Evolutionary conservation across 208 protist genomes (phyloP).

Genomic region (Leishmania mexicana): DNA sequence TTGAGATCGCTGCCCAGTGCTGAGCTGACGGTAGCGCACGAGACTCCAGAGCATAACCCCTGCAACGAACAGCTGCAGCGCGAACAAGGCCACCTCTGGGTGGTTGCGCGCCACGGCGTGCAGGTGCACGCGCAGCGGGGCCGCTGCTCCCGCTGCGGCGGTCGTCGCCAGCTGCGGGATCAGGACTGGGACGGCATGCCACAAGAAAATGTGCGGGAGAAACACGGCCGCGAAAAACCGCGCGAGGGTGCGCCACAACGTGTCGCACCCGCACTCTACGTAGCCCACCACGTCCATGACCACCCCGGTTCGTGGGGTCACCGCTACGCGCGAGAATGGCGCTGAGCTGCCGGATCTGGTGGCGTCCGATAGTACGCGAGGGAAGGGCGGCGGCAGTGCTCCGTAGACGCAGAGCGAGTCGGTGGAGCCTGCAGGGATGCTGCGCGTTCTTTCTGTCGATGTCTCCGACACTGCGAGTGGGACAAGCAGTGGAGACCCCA

Average conservation of each 20-base stretch:
- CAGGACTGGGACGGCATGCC: background rate
- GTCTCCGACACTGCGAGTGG: background rate
- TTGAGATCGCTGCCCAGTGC: background rate
- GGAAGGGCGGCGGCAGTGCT: background rate
- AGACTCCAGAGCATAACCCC: background rate
- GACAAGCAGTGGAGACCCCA: background rate
- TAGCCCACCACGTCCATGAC: background rate
- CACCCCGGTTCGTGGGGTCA: background rate
- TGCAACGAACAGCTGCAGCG: background rate
- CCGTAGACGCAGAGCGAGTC: background rate
- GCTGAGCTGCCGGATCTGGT: background rate
- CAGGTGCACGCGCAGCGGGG: background rate
- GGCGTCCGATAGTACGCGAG: background rate
- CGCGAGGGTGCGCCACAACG: background rate
- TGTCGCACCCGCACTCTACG: background rate
- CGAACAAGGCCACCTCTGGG: conserved; percentile 1
- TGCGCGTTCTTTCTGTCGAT: background rate
- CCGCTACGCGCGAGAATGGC: background rate
- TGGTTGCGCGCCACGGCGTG: conserved; percentile 5
- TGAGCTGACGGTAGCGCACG: background rate
- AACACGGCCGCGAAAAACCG: background rate
- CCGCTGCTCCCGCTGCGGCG: background rate
- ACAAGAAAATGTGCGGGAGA: conserved; percentile 14
- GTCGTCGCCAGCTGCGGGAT: background rate
- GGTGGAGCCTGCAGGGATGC: background rate